A percentile compares a stretch with the other conserved stretches of the same genome.
Conservation (phyloP, 1,139 yeast genomes). For the Lodderomyces parapsilosis region DNA sequence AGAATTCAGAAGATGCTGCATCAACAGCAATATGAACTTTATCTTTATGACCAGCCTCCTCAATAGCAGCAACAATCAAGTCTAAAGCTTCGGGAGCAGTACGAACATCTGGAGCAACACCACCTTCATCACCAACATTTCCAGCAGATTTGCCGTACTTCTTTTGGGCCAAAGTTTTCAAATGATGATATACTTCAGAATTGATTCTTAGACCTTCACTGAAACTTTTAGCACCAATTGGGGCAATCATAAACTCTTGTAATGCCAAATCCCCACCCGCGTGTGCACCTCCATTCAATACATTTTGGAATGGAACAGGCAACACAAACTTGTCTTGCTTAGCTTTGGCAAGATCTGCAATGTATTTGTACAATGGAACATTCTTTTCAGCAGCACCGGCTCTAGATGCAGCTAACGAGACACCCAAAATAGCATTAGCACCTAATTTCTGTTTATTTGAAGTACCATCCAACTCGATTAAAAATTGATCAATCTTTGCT, state of each 20-base stretch:
- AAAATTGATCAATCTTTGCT: slow-evolving; percentile 74
- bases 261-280: slow-evolving; percentile 98
- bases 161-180: slow-evolving; percentile 87
- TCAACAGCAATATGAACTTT: slow-evolving; percentile 87
- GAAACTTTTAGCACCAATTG: slow-evolving; percentile 83
- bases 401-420: slow-evolving; percentile 87
- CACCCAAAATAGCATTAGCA: slow-evolving; percentile 95
- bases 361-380: slow-evolving; percentile 83
- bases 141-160: slow-evolving; percentile 96
- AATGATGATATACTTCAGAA: slow-evolving; percentile 93
- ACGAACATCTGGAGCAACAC: slow-evolving; percentile 95
- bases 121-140: slow-evolving; percentile 99
- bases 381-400: slow-evolving; percentile 93
- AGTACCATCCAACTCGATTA: slow-evolving; percentile 81
- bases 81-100: slow-evolving; percentile 95
- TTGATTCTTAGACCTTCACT: slow-evolving; percentile 93
- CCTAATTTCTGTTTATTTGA: slow-evolving; percentile 92
- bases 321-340: slow-evolving; percentile 64
- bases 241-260: slow-evolving; percentile 99
- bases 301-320: slow-evolving; percentile 97
- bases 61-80: slow-evolving; percentile 83
- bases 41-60: slow-evolving; percentile 90
- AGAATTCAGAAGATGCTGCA: slow-evolving; percentile 95
- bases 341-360: slow-evolving; percentile 68
- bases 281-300: slow-evolving; percentile 97